Evolutionary conservation across 257 asterid genomes (phyloP).

Genomic region (Solanum peruvianum): DNA sequence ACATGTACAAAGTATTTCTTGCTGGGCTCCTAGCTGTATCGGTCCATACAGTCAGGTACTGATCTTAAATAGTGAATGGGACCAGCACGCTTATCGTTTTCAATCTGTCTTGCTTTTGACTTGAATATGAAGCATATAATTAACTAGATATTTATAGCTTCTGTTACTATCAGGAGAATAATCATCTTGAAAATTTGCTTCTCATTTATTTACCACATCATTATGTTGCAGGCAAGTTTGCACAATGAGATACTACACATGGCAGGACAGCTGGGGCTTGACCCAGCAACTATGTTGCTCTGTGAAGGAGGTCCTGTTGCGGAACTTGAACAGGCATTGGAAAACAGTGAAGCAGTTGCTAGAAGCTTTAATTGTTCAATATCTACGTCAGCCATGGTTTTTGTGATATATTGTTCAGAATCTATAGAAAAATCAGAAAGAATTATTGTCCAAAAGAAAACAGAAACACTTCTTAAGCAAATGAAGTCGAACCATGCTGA

Average conservation of each 20-base stretch:
- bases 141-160: neutral
- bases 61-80: neutral
- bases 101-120: neutral
- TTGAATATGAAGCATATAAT: neutral
- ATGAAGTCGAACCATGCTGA: slow-evolving; percentile 36
- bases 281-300: slow-evolving; percentile 88
- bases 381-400: slow-evolving; percentile 41
- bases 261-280: slow-evolving; percentile 98
- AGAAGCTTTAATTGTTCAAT: slow-evolving; percentile 60
- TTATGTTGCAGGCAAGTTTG: slow-evolving; percentile 63
- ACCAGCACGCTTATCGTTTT: neutral
- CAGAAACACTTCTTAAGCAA: slow-evolving; percentile 31
- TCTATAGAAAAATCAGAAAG: slow-evolving; percentile 46
- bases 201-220: neutral
- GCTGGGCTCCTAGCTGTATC: slow-evolving; percentile 99
- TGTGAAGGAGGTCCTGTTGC: slow-evolving; percentile 42
- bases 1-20: slow-evolving; percentile 94
- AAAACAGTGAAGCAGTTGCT: slow-evolving; percentile 81
- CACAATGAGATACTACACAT: slow-evolving; percentile 65
- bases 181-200: neutral
- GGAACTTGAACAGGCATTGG: slow-evolving; percentile 69
- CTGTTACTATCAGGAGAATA: neutral
- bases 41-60: slow-evolving; percentile 99
- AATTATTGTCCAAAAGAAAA: slow-evolving; percentile 44
- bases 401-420: slow-evolving; percentile 65